Conservation (phyloP, 2,329 filamentous ascomycete species). For the Diaporthe sp. region DNA sequence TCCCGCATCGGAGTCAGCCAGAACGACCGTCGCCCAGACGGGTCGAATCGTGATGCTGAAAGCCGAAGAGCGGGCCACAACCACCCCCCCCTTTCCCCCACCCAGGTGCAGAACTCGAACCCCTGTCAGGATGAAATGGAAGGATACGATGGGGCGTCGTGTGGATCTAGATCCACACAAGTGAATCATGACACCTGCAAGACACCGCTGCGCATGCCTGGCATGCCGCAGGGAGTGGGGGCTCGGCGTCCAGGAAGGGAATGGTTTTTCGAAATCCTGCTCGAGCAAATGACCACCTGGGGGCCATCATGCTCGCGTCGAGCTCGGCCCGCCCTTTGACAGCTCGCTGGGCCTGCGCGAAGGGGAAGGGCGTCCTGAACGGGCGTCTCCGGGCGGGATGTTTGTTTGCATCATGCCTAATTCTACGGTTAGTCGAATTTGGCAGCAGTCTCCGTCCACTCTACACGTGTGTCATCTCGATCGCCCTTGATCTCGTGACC, state of each 20-base stretch:
- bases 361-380: neutral
- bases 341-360: neutral
- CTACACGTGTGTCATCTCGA: neutral
- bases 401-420: constrained; percentile 7
- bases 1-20: neutral
- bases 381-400: neutral
- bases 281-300: constrained; percentile 1
- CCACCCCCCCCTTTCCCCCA: neutral
- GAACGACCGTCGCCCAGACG: neutral
- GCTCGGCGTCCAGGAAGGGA: neutral
- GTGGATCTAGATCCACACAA: constrained; percentile 25
- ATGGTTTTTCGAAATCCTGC: neutral
- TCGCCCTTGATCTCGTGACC: neutral
- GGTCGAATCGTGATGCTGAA: constrained; percentile 5
- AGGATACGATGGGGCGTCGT: constrained; percentile 4
- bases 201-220: constrained; percentile 18
- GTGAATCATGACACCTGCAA: constrained; percentile 31
- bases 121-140: constrained; percentile 18
- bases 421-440: constrained; percentile 4
- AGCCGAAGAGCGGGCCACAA: neutral
- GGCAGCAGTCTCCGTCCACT: neutral
- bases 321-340: constrained; percentile 19
- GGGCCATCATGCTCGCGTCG: constrained; percentile 1
- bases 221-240: neutral
- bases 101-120: neutral